phyloP scores from a whole-genome alignment of 2,329 filamentous ascomycete species.

The Dactylellina cionopaga region DNA sequence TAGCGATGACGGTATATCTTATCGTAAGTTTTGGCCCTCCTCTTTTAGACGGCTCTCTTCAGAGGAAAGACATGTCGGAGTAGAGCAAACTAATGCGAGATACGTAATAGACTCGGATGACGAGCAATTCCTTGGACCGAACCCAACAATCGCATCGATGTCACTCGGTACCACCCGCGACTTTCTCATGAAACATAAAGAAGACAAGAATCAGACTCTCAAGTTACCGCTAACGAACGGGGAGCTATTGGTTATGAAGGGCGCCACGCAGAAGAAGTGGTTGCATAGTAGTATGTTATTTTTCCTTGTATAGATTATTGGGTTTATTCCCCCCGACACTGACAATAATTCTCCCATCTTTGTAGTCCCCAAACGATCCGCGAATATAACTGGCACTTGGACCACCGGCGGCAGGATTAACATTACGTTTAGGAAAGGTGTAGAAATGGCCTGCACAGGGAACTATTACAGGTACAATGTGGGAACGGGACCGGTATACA shows the following conservation, averaged over 20 bases:
- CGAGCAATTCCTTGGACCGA: slow-evolving; percentile 76
- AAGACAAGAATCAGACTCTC: slow-evolving; percentile 17
- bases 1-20: slow-evolving; percentile 75
- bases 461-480: slow-evolving; percentile 72
- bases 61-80: no score
- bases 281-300: slow-evolving; percentile 55
- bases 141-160: slow-evolving; percentile 79
- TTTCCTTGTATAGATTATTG: slow-evolving; percentile 70
- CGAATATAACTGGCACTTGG: slow-evolving; percentile 58
- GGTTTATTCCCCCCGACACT: slow-evolving; percentile 67
- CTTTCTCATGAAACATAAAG: slow-evolving; percentile 75
- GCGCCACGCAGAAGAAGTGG: slow-evolving; percentile 64
- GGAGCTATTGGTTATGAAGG: slow-evolving; percentile 55
- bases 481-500: slow-evolving; percentile 23
- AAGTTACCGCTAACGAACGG: slow-evolving; percentile 56
- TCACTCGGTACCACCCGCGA: slow-evolving; percentile 77
- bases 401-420: slow-evolving; percentile 75
- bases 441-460: slow-evolving; percentile 77
- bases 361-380: slow-evolving; percentile 61
- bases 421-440: slow-evolving; percentile 78
- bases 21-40: slow-evolving; percentile 27
- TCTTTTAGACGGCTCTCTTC: no score
- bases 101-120: slow-evolving; percentile 76
- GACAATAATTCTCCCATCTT: no score
- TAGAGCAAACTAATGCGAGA: no score